Evolutionary conservation across 2,329 filamentous ascomycete species (phyloP).

Genomic region (Chrysoporthe cubensis): DNA sequence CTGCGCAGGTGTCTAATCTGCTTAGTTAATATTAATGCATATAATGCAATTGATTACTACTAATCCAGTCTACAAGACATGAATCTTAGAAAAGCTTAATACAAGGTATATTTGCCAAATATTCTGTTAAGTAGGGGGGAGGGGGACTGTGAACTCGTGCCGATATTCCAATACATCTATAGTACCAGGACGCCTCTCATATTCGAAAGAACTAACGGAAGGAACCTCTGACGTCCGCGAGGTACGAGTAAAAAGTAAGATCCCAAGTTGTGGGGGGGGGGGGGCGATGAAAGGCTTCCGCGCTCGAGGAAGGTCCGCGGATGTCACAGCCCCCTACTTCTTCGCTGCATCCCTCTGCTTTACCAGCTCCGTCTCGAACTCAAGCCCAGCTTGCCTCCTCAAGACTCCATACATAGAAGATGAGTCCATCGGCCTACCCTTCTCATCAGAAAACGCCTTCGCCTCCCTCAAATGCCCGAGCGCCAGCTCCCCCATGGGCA

Average conservation of each 20-base stretch:
- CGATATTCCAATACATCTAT: too few relatives aligned
- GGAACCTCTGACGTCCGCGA: not conserved
- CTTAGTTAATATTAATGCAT: too few relatives aligned
- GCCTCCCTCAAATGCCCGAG: conserved; percentile 49
- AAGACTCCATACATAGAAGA: conserved; percentile 55
- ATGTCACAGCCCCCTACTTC: not conserved
- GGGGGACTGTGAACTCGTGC: too few relatives aligned
- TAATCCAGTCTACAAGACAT: too few relatives aligned
- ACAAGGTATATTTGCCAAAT: too few relatives aligned
- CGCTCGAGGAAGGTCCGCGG: not conserved
- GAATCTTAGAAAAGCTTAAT: too few relatives aligned
- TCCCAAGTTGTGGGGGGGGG: not conserved
- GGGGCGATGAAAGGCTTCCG: not conserved
- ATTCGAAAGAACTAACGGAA: not conserved
- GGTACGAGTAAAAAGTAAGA: not conserved
- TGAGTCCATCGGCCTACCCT: conserved; percentile 48
- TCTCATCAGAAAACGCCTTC: conserved; percentile 44
- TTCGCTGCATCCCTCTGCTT: conserved; percentile 36
- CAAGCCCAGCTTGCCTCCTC: conserved; percentile 46
- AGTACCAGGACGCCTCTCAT: too few relatives aligned
- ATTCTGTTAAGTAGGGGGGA: too few relatives aligned
- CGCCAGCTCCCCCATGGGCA: conserved; percentile 48
- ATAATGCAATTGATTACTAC: too few relatives aligned
- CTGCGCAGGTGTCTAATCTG: too few relatives aligned
- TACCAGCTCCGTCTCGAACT: conserved; percentile 47